These are phyloP conservation scores for Apiotrichum mycotoxinovorans DNA, from an alignment of 1,284 basidiomycete species.

Conservation along the genomic window DNA sequence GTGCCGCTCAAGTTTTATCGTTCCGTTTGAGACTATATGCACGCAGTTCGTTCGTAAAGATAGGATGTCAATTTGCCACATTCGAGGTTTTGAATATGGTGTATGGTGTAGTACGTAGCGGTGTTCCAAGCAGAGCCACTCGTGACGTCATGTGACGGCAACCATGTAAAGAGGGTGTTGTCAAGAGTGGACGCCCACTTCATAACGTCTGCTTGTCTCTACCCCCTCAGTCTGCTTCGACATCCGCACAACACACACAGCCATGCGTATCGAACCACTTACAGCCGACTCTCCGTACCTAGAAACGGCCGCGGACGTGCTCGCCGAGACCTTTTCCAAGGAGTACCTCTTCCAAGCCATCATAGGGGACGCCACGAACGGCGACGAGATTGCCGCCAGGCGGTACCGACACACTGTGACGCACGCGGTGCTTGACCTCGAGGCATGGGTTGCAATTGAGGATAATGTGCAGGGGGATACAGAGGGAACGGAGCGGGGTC, in stretches of 20 bases:
- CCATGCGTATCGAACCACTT: constrained; percentile 1
- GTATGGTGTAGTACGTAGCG: too few relatives aligned
- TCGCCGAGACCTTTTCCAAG: background rate
- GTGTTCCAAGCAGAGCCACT: too few relatives aligned
- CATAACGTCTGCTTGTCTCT: background rate
- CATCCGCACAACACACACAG: background rate
- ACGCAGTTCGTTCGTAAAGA: too few relatives aligned
- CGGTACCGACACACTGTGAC: constrained; percentile 1
- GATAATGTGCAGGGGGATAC: background rate
- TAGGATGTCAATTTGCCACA: too few relatives aligned
- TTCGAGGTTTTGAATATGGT: too few relatives aligned
- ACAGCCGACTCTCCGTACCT: constrained; percentile 1
- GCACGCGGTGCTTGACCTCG: constrained; percentile 3
- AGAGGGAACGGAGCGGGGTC: background rate
- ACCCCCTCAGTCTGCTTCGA: background rate
- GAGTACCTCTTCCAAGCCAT: constrained; percentile 1
- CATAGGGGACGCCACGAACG: background rate
- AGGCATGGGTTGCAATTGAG: background rate
- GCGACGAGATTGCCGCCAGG: background rate
- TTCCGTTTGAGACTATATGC: too few relatives aligned
- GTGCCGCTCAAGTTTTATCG: too few relatives aligned
- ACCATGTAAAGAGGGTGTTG: too few relatives aligned
- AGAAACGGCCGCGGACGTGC: background rate
- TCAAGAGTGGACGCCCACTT: too few relatives aligned
- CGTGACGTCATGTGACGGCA: too few relatives aligned